A percentile compares a stretch with the other conserved stretches of the same genome.
Conservation (phyloP, 140 eudicot genomes). For the Ambrosia hybrid region DNA sequence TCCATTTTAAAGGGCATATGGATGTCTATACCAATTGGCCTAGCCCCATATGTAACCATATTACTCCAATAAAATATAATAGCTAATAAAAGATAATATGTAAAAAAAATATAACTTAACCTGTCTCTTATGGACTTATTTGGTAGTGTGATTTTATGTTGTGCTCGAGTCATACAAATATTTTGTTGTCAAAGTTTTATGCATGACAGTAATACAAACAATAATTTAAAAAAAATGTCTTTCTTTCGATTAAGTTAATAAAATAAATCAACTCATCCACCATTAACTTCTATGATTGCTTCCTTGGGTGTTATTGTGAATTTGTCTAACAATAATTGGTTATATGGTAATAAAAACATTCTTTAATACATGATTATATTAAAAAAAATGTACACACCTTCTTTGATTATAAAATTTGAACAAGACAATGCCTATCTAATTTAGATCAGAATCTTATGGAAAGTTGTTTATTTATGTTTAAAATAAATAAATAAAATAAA, state of each 20-base stretch:
- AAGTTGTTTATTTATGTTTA: constrained; percentile 13
- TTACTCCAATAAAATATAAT: too few relatives aligned
- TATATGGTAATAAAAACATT: background rate
- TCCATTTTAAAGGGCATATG: too few relatives aligned
- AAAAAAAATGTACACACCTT: background rate
- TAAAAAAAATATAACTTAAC: too few relatives aligned
- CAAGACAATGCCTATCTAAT: constrained; percentile 1
- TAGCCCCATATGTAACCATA: too few relatives aligned
- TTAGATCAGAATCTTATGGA: constrained; percentile 16
- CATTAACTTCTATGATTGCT: background rate
- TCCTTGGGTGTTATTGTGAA: background rate
- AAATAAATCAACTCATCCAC: background rate
- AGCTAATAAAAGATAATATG: too few relatives aligned
- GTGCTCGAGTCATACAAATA: too few relatives aligned
- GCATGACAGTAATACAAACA: background rate
- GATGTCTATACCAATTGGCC: too few relatives aligned
- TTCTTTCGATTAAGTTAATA: background rate
- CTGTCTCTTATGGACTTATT: too few relatives aligned
- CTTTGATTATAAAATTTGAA: constrained; percentile 10
- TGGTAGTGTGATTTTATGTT: too few relatives aligned
- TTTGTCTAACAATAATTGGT: constrained; percentile 9
- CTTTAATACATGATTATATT: background rate
- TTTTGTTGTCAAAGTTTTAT: too few relatives aligned
- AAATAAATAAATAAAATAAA: background rate
- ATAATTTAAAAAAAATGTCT: background rate